Evolutionary conservation across 495 filamentous ascomycete genomes (phyloP), one percentile per base, ranked within the genome.

Genomic region (Talaromyces proteolyticus): DNA sequence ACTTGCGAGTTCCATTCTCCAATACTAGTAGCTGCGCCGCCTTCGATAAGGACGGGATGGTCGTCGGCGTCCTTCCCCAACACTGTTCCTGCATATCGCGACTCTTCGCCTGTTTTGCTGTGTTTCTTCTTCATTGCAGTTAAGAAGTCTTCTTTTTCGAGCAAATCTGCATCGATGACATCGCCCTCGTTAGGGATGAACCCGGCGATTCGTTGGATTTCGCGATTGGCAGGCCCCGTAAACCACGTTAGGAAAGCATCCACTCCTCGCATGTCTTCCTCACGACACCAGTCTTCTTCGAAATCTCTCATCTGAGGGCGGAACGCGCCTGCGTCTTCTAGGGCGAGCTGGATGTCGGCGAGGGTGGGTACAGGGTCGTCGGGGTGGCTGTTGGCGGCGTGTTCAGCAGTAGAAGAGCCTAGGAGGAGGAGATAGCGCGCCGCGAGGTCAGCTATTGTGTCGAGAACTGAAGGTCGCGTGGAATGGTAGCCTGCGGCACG

Each of bases 401-500:
- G 80, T 1, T 66, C 57, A 3, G 82, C 81, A 0, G 88, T 82
- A 6, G 77, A 68, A 16, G 74, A 68, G 22, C 84, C 80, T 20
- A 96, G 82, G 12, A 84, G 68, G 51, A 79, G 68, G 24, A 95
- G 62, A 66, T 95, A 91, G 52, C 82, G 82, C 2, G 79, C 81
- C 0, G 87, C 79, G 6, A 96, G 68, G 57, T 93, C 86, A 17
- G 85, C 79, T 8, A 95, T 55, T 12, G 86, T 78, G 66, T 96
- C 91, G 14, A 94, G 68, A 16, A 91, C 89, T 0, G 84, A 82
- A 4, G 86, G 81, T 22, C 79, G 78, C 3, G 87, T 85, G 6
- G 80, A 67, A 57, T 91, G 85, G 65, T 90, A 95, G 68, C 91
- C 91, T 25, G 87, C 78, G 24, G 89, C 88, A 57, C 91, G 87